Conservation (phyloP, 768 basidiomycete species). For the Lyophyllum atratum region DNA sequence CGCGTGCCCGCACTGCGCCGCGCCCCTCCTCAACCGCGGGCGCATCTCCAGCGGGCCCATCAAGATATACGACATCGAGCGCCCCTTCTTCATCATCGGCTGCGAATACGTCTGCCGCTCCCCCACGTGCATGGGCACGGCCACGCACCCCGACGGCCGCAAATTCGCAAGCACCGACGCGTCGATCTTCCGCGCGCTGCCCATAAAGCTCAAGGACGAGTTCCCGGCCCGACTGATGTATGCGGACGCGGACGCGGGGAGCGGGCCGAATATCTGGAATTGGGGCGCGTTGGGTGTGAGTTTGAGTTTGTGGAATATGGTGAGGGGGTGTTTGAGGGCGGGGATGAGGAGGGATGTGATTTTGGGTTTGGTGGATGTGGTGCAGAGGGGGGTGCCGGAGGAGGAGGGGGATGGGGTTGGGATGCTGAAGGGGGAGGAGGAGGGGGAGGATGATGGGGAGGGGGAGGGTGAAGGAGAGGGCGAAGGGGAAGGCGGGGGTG, state of each 20-base stretch:
- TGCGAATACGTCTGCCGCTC: slow-evolving; percentile 75
- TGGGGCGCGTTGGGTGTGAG: slow-evolving; percentile 80
- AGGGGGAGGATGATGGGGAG: slow-evolving; percentile 9
- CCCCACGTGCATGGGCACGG: slow-evolving; percentile 43
- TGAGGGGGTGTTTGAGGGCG: slow-evolving; percentile 54
- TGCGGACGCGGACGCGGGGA: slow-evolving; percentile 58
- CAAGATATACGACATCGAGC: slow-evolving; percentile 78
- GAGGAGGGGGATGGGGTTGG: slow-evolving; percentile 36
- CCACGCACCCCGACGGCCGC: slow-evolving; percentile 52
- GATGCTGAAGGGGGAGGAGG: slow-evolving; percentile 23
- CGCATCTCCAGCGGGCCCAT: slow-evolving; percentile 74
- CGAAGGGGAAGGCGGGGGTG: slow-evolving; percentile 21
- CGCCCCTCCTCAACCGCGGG: slow-evolving; percentile 64
- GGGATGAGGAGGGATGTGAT: slow-evolving; percentile 67
- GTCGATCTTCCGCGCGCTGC: slow-evolving; percentile 70
- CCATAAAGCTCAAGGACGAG: slow-evolving; percentile 68
- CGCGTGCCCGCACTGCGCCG: slow-evolving; percentile 65
- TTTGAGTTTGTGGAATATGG: slow-evolving; percentile 72
- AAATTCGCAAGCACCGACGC: slow-evolving; percentile 73
- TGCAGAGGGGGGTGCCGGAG: slow-evolving; percentile 56
- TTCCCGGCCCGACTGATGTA: slow-evolving; percentile 68
- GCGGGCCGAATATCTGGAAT: slow-evolving; percentile 66
- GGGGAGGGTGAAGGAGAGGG: slow-evolving; percentile 30
- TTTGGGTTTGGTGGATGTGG: slow-evolving; percentile 54
- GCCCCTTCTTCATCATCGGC: slow-evolving; percentile 84